A percentile compares a stretch with the other conserved stretches of the same genome.
These are phyloP conservation scores for Flaveria sonorensis DNA, from an alignment of 129 eudicot genomes.

Conservation along the genomic window DNA sequence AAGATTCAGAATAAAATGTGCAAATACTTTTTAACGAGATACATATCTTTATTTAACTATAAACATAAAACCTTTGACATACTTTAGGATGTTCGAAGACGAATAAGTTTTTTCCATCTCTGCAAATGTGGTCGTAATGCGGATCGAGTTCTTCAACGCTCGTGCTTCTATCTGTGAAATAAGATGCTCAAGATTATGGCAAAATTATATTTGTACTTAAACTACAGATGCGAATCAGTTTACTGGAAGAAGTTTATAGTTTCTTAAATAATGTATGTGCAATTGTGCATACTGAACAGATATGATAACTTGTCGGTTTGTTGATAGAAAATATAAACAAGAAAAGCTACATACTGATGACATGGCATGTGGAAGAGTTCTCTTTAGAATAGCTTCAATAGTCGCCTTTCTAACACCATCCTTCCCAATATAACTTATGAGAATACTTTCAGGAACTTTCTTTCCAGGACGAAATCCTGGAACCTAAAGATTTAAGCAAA, in stretches of 20 bases:
- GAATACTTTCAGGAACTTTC: constrained; percentile 79
- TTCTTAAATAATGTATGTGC: no score
- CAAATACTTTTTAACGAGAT: constrained; percentile 8
- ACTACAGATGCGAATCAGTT: background rate
- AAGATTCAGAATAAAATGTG: constrained; percentile 5
- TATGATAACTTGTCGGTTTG: constrained; percentile 14
- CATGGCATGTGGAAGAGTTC: constrained; percentile 99
- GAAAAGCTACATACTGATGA: constrained; percentile 56
- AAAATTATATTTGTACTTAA: background rate
- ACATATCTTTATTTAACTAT: background rate
- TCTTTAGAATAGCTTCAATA: constrained; percentile 81
- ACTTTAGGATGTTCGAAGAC: constrained; percentile 67
- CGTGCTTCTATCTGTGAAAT: constrained; percentile 60
- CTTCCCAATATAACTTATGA: constrained; percentile 64
- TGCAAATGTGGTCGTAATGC: constrained; percentile 61
- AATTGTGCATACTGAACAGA: background rate
- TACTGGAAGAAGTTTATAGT: background rate
- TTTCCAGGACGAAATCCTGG: constrained; percentile 99
- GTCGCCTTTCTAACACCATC: constrained; percentile 62
- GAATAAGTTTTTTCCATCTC: constrained; percentile 73
- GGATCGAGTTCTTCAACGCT: constrained; percentile 86
- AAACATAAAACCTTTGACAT: constrained; percentile 31
- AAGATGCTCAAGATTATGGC: constrained; percentile 16
- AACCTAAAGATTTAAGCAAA: constrained; percentile 47
- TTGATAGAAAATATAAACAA: constrained; percentile 5